Base-by-base conservation (phyloP, 1,284 basidiomycete genomes). In the Trichosporon ovoides region DNA sequence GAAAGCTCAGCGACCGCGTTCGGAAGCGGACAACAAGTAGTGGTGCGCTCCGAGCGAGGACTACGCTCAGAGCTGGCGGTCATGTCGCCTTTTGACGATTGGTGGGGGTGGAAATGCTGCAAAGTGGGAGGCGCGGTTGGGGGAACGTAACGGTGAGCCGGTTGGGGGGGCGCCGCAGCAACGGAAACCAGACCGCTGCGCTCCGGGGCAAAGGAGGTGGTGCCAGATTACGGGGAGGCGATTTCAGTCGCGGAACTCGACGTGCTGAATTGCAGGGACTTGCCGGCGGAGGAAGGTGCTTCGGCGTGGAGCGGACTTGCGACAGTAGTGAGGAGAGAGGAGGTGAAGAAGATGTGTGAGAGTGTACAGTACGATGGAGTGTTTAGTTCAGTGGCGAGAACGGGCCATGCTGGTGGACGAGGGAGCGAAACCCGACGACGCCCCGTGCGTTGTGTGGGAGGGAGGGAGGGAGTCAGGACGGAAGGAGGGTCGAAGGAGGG, bases 1-100 rank as follows among this genome's bases (percentile, higher is more conserved):
- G 59, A 61, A 60, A 73, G 73, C 10, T 71, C 51, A 10, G 75
- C 76, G n/a, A 72, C 64, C 4, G 61, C 58, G 48, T 71, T 68
- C 0, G 74, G 73, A 48, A 77, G 57, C 22, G 31, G 28, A 35
- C 61, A 58, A 31, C 56, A 57, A 28, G 58, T 54, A 1, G 58
- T 54, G 5, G 46, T 16, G 28, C 46, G 43, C 3, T 48, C 43
- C n/a, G 43, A n/a, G 52, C 31, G 34, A 18, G 31, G 19, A 18
- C 24, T 48, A 24, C 43, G 43, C 43, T 48, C 43, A 16, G 43
- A 16, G 22, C 43, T 48, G 43, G 43, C 19, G 24, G 22, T 48
- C 38, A 19, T 38, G 19, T 11, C 24, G 31, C n/a, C 18, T 10
- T 24, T 28, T 9, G 40, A n/a, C n/a, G 35, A 24, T 24, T 20